phyloP scores from a whole-genome alignment of 495 filamentous ascomycete genomes.

The Xylaria grammica region DNA sequence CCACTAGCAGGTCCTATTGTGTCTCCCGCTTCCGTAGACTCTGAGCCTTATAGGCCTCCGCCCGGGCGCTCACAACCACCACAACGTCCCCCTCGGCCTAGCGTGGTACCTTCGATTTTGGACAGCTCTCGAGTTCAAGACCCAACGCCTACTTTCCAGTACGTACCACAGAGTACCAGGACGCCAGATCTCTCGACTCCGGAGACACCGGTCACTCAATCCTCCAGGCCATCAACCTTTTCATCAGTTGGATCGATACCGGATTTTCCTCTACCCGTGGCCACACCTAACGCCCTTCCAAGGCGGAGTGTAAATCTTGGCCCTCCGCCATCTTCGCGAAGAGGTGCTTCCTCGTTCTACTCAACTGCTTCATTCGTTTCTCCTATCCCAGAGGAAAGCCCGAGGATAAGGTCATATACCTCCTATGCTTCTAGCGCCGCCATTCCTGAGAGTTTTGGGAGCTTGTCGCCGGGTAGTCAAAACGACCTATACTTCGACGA shows the following conservation, averaged over 20 bases:
- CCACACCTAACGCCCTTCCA: conserved; percentile 43
- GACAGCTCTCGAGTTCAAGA: conserved; percentile 57
- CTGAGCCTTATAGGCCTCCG: conserved; percentile 53
- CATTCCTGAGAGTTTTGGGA: conserved; percentile 73
- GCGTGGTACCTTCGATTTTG: conserved; percentile 58
- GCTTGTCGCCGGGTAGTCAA: conserved; percentile 49
- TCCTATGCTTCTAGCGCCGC: conserved; percentile 84
- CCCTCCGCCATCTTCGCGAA: conserved; percentile 69
- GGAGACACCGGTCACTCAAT: conserved; percentile 46
- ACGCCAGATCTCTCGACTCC: conserved; percentile 37
- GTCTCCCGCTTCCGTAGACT: conserved; percentile 39
- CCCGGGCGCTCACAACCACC: conserved; percentile 63
- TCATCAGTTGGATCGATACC: conserved; percentile 66
- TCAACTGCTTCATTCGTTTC: conserved; percentile 79
- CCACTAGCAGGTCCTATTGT: conserved; percentile 55
- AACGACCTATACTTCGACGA: conserved; percentile 53
- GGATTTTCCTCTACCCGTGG: conserved; percentile 61
- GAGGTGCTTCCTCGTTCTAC: conserved; percentile 75
- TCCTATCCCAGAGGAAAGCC: conserved; percentile 84
- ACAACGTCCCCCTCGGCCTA: conserved; percentile 70
- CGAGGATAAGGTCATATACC: conserved; percentile 62
- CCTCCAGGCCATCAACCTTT: conserved; percentile 56
- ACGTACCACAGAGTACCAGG: conserved; percentile 46
- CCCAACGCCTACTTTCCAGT: conserved; percentile 57
- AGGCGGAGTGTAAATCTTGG: conserved; percentile 63